Conservation (phyloP, 306 rosid genomes). For the Ormosia emarginata region DNA sequence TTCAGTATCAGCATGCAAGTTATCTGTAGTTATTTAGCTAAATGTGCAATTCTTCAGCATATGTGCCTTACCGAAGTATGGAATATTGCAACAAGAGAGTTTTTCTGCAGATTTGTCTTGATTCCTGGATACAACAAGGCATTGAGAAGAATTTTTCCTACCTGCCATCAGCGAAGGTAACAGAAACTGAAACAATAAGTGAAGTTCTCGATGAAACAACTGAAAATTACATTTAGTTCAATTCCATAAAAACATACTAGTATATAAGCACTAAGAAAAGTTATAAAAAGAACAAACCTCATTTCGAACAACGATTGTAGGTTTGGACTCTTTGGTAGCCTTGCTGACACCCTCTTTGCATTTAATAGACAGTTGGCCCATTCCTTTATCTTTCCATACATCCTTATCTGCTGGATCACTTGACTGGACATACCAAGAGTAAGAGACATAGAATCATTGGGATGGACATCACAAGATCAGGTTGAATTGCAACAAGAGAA, state of each 20-base stretch:
- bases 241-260: not conserved
- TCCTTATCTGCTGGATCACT: conserved; percentile 75
- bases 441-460: not conserved
- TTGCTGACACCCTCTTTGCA: conserved; percentile 88
- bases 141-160: conserved; percentile 86
- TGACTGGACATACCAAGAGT: conserved; percentile 54
- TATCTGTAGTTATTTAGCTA: not conserved
- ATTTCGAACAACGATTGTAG: conserved; percentile 85
- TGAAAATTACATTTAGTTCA: not conserved
- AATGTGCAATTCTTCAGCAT: not conserved
- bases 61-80: conserved; percentile 71
- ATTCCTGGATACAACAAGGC: conserved; percentile 90
- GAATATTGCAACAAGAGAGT: conserved; percentile 88
- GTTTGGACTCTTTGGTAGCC: conserved; percentile 95
- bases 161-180: conserved; percentile 51
- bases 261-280: not conserved
- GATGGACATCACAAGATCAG: not conserved
- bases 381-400: conserved; percentile 94
- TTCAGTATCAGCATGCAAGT: not conserved
- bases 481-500: conserved; percentile 2
- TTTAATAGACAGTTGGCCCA: conserved; percentile 81
- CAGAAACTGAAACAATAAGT: conserved; percentile 23
- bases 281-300: conserved; percentile 53
- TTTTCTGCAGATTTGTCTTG: conserved; percentile 87
- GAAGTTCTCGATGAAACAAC: not conserved